A percentile compares a stretch with the other conserved stretches of the same genome.
Conservation (phyloP, 2,329 filamentous ascomycete genomes). For the Monosporascus ibericus region DNA sequence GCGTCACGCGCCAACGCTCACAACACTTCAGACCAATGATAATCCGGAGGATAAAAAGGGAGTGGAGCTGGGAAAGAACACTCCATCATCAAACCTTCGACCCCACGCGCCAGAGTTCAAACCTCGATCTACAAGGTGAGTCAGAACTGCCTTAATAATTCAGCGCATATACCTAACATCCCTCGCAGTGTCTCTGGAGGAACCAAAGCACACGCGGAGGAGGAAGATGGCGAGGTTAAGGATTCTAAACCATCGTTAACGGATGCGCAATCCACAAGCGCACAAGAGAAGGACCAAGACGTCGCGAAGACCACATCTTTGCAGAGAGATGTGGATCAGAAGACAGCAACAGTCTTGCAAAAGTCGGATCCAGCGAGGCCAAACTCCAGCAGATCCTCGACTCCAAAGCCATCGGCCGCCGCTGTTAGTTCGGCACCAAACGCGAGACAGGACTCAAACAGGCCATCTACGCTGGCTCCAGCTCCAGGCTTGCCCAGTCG, state of each 20-base stretch:
- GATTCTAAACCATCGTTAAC: slow-evolving; percentile 39
- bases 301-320: slow-evolving; percentile 6
- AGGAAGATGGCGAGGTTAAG: slow-evolving; percentile 69
- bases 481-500: slow-evolving; percentile 43
- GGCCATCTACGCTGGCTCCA: slow-evolving; percentile 21
- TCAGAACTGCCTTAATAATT: neutral
- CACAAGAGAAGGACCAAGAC: slow-evolving; percentile 12
- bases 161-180: slow-evolving; percentile 8
- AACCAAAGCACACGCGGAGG: slow-evolving; percentile 37
- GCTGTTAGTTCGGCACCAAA: slow-evolving; percentile 12
- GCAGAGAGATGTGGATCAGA: slow-evolving; percentile 13
- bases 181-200: slow-evolving; percentile 18
- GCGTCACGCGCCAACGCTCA: slow-evolving; percentile 22
- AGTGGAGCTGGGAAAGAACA: slow-evolving; percentile 25
- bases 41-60: slow-evolving; percentile 31
- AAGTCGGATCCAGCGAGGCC: slow-evolving; percentile 18
- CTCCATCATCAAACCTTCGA: slow-evolving; percentile 40
- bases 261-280: slow-evolving; percentile 7
- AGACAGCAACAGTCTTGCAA: slow-evolving; percentile 8
- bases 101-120: slow-evolving; percentile 60
- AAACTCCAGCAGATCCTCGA: slow-evolving; percentile 16
- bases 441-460: slow-evolving; percentile 25
- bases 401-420: slow-evolving; percentile 13
- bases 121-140: slow-evolving; percentile 38
- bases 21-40: slow-evolving; percentile 35